Evolutionary conservation across 2,329 filamentous ascomycete species (phyloP).

Genomic region (Alternaria novae-zelandiae): DNA sequence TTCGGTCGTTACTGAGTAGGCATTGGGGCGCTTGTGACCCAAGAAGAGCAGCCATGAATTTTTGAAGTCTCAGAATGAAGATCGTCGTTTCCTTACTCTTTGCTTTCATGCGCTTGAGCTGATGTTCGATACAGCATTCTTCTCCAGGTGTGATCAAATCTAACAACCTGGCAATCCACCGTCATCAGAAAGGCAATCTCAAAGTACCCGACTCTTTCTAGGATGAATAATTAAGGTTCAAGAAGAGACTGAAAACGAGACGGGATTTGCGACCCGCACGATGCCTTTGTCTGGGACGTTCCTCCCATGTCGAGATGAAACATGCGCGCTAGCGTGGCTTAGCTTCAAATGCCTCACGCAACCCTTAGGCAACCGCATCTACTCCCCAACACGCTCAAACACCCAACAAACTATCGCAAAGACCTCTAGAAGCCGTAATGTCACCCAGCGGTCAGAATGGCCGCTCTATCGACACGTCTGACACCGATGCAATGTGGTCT

Average conservation of each 20-base stretch:
- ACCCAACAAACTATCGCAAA: background rate
- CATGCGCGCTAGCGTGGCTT: background rate
- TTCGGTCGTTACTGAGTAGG: background rate
- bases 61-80: background rate
- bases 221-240: background rate
- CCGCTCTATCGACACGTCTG: background rate
- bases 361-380: background rate
- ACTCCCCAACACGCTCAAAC: background rate
- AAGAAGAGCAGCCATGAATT: background rate
- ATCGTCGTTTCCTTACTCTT: background rate
- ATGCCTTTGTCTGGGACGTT: background rate
- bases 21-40: background rate
- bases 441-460: background rate
- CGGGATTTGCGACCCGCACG: background rate
- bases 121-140: background rate
- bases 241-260: background rate
- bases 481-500: background rate
- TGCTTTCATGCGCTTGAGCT: background rate
- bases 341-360: background rate
- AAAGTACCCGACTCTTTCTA: background rate
- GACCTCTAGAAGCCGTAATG: background rate
- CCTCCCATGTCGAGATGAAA: background rate
- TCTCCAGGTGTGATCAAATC: background rate
- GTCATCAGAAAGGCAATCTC: background rate
- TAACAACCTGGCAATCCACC: background rate